A percentile compares a stretch with the other conserved stretches of the same genome.
Evolutionary conservation across 768 basidiomycete species (phyloP).

Genomic region (Naganishia vaughanmartiniae): DNA sequence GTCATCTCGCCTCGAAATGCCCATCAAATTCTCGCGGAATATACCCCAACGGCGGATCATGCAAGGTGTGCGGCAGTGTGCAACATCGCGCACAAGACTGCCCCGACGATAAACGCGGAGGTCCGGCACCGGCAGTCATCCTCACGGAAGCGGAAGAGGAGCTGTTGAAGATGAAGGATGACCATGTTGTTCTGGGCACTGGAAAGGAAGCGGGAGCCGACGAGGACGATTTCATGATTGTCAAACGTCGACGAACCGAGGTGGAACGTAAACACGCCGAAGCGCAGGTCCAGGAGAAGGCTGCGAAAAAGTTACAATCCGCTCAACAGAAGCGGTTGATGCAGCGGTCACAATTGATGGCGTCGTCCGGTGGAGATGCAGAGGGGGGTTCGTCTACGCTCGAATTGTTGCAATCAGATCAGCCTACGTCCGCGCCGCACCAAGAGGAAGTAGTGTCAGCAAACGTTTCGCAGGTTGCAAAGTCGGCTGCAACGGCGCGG

Average conservation of each 20-base stretch:
- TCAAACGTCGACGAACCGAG: slow-evolving; percentile 65
- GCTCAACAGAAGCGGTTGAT: slow-evolving; percentile 24
- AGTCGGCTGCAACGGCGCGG: slow-evolving; percentile 1
- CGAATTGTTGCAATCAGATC: background rate
- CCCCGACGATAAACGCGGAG: slow-evolving; percentile 46
- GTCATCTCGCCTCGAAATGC: slow-evolving; percentile 81
- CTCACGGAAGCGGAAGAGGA: slow-evolving; percentile 12
- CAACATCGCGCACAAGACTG: slow-evolving; percentile 85
- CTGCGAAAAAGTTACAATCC: slow-evolving; percentile 26
- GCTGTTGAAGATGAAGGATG: slow-evolving; percentile 24
- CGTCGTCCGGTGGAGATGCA: background rate
- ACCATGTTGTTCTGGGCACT: slow-evolving; percentile 49
- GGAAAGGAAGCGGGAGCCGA: slow-evolving; percentile 70
- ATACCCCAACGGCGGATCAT: slow-evolving; percentile 86
- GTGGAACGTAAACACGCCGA: slow-evolving; percentile 58
- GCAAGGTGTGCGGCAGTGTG: slow-evolving; percentile 82
- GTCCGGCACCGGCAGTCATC: slow-evolving; percentile 16
- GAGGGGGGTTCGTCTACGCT: background rate
- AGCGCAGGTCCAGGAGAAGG: slow-evolving; percentile 55
- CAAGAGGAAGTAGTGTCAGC: background rate
- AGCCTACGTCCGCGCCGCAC: background rate
- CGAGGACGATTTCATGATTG: slow-evolving; percentile 88
- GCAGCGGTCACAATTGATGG: slow-evolving; percentile 1
- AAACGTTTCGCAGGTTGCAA: background rate
- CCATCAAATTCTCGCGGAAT: slow-evolving; percentile 78